Conservation (phyloP, 75 land plant species). For the Larix kaempferi region DNA sequence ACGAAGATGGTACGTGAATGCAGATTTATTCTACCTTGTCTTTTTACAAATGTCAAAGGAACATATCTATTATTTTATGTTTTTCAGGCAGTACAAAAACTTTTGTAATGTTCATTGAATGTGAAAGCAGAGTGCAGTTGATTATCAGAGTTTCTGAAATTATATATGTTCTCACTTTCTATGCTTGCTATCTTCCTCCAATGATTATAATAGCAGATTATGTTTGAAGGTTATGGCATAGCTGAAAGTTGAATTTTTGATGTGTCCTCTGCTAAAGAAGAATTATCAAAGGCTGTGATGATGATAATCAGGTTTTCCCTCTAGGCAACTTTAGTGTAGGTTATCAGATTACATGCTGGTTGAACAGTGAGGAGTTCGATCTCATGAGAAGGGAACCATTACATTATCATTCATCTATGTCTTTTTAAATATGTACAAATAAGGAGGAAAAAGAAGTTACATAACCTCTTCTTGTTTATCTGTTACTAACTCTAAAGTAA, state of each 20-base stretch:
- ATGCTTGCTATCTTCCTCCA: neutral
- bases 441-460: too few species aligned
- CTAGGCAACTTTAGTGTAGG: neutral
- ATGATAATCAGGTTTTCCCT: neutral
- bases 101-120: too few species aligned
- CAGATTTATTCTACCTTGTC: neutral
- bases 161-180: too few species aligned
- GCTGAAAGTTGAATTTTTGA: neutral
- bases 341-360: neutral
- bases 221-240: neutral
- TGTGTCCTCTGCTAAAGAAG: neutral
- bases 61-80: neutral
- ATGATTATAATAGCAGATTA: neutral
- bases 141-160: too few species aligned
- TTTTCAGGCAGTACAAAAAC: neutral
- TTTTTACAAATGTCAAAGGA: neutral
- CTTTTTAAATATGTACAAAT: too few species aligned
- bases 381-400: too few species aligned
- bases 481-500: too few species aligned
- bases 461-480: too few species aligned
- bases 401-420: too few species aligned
- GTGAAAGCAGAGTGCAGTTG: too few species aligned
- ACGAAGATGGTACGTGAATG: conserved; percentile 64
- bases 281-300: neutral
- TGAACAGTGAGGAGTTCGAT: too few species aligned